Base-by-base conservation (phyloP, 2,329 filamentous ascomycete species). In the Mycosphaerella sp. region DNA sequence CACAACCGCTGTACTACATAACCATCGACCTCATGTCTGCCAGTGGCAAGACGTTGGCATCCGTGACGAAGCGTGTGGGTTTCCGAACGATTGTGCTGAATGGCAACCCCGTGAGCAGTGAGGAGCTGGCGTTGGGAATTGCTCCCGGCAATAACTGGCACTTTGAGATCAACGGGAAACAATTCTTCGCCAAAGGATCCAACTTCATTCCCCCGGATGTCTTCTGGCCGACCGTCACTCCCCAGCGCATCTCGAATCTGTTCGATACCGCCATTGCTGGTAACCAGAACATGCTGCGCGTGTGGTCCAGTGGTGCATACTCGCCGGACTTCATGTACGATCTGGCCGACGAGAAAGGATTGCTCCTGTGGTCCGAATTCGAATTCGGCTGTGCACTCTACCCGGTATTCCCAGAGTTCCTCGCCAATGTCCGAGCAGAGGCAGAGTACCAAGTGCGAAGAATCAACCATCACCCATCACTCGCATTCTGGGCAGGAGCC, bases 11-110 rank as follows among this genome's bases (percentile, higher is more conserved):
- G 1, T 85, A 85, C 62, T 74, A 79, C 55, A 67, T 82, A 12
- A 79, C 74, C 3, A 68, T 83, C 44, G 70, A 72, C 5, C 64
- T 80, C n/a, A 56, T 74, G 10, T 69, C 70, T n/a, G 56, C 54
- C 17, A 56, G 65, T 1, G 69, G 72, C 1, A 61, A 66, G 4
- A 67, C 65, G 2, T 39, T 81, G 3, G 58, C 65, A 8, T 71
- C 76, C 7, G 70, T 79, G 6, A 78, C 70, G 2, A 82, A 81
- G 63, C 73, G 79, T 6, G 75, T 79, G 23, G 82, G 81, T 0
- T 84, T 85, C 60, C 73, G 81, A 12, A 84, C 82, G 0, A 83
- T 84, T 43, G 76, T 83, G 6, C 70, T 83, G 14, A 83, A 84
- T 55, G 72, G 78, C 61, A 72, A 73, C 1, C 75, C 76, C 3